phyloP scores from a whole-genome alignment of 2,329 filamentous ascomycete species.

The Penicillium sp. region DNA sequence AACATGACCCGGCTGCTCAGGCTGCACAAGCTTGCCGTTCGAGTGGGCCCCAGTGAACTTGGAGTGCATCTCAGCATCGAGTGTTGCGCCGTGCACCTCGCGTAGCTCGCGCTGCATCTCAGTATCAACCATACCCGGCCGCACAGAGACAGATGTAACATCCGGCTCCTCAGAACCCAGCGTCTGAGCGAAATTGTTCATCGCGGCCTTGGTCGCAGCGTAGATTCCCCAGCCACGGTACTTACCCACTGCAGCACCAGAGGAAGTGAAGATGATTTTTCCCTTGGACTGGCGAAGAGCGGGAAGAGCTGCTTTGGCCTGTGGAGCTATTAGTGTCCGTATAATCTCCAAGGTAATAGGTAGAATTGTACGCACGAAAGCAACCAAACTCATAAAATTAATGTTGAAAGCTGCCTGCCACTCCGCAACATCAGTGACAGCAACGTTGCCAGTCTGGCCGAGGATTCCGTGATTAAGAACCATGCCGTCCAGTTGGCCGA shows the following conservation, averaged over 20 bases:
- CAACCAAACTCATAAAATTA: constrained; percentile 83
- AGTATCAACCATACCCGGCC: constrained; percentile 38
- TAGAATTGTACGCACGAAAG: constrained; percentile 60
- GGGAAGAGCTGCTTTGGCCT: constrained; percentile 34
- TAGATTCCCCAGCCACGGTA: constrained; percentile 40
- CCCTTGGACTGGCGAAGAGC: constrained; percentile 36
- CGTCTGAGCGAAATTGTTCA: constrained; percentile 34
- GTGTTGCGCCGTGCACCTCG: constrained; percentile 64
- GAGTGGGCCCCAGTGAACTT: constrained; percentile 72
- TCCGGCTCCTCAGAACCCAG: constrained; percentile 32
- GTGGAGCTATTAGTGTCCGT: not conserved
- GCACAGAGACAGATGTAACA: constrained; percentile 29
- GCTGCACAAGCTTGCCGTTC: constrained; percentile 70
- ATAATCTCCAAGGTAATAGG: too few species aligned
- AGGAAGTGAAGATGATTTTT: constrained; percentile 39
- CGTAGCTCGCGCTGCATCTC: constrained; percentile 62
- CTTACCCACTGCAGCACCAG: constrained; percentile 32
- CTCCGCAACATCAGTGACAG: constrained; percentile 65
- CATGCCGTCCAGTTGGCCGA: constrained; percentile 74
- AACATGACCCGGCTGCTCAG: constrained; percentile 81
- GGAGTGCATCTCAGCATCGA: constrained; percentile 59
- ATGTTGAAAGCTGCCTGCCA: constrained; percentile 78
- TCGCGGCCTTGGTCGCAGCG: constrained; percentile 38
- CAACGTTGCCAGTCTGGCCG: constrained; percentile 71
- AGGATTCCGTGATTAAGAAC: constrained; percentile 87